Conservation (phyloP, 495 filamentous ascomycete species). For the Lophium mytilinum region DNA sequence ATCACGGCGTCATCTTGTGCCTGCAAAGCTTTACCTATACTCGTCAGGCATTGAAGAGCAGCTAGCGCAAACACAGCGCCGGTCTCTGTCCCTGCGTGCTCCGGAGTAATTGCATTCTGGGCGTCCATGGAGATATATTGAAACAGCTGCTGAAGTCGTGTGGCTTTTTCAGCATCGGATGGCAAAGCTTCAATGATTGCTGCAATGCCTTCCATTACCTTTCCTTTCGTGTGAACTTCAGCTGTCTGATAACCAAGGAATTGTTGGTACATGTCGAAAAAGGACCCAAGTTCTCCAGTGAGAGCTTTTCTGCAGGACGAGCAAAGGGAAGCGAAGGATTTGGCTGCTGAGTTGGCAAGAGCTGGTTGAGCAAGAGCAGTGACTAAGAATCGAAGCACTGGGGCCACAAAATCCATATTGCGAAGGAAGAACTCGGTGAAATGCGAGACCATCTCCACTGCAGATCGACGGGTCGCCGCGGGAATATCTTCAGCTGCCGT, state of each 20-base stretch:
- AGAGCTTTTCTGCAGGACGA: slow-evolving; percentile 68
- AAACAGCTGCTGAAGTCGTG: slow-evolving; percentile 56
- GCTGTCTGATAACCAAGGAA: slow-evolving; percentile 53
- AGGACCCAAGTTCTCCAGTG: slow-evolving; percentile 60
- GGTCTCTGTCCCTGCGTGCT: slow-evolving; percentile 34
- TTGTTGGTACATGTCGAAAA: slow-evolving; percentile 67
- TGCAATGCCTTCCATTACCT: slow-evolving; percentile 73
- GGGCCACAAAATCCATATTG: slow-evolving; percentile 59
- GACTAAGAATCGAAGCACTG: slow-evolving; percentile 76
- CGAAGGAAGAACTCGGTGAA: slow-evolving; percentile 79
- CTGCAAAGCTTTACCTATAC: slow-evolving; percentile 74
- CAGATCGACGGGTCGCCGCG: slow-evolving; percentile 63
- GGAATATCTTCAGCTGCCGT: slow-evolving; percentile 37
- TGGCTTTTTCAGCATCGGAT: slow-evolving; percentile 52
- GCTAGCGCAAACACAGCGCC: slow-evolving; percentile 50
- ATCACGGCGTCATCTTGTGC: slow-evolving; percentile 60
- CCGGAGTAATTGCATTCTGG: slow-evolving; percentile 23
- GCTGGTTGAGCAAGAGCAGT: slow-evolving; percentile 57
- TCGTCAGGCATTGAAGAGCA: slow-evolving; percentile 63
- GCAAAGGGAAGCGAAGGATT: slow-evolving; percentile 71
- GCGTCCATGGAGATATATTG: slow-evolving; percentile 53
- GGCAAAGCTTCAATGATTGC: slow-evolving; percentile 73
- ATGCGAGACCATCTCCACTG: slow-evolving; percentile 65
- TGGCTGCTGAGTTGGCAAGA: slow-evolving; percentile 64
- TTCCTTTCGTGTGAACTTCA: slow-evolving; percentile 67